Percentiles rank a stretch among this genome's conserved stretches.
Evolutionary conservation across 1,284 basidiomycete species (phyloP).

Genomic region (Austroboletus novae-zelandiae): DNA sequence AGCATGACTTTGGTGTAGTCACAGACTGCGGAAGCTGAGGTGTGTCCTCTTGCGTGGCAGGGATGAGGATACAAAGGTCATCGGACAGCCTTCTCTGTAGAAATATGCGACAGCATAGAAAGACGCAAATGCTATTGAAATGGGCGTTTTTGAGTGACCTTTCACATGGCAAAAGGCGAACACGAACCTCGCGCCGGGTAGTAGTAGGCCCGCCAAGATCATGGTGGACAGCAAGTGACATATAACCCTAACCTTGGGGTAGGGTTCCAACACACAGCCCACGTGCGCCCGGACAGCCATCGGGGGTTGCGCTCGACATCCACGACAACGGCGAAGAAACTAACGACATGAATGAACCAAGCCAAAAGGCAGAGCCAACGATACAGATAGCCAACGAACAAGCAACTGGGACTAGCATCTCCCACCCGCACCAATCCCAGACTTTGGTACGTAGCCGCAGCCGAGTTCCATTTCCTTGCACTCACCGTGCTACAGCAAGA

Average conservation of each 20-base stretch:
- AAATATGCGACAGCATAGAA: slow-evolving; percentile 54
- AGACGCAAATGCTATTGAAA: slow-evolving; percentile 41
- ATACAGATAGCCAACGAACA: slow-evolving; percentile 31
- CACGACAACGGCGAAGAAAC: slow-evolving; percentile 14
- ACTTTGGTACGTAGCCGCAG: slow-evolving; percentile 20
- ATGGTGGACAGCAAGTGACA: slow-evolving; percentile 8
- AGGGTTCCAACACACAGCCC: slow-evolving; percentile 23
- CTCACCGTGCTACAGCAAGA: slow-evolving; percentile 35
- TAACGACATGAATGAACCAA: slow-evolving; percentile 33
- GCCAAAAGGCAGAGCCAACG: slow-evolving; percentile 32
- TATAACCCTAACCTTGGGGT: slow-evolving; percentile 30
- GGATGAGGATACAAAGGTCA: slow-evolving; percentile 47
- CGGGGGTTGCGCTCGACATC: background rate
- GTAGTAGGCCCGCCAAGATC: slow-evolving; percentile 11
- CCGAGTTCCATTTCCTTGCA: background rate
- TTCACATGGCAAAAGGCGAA: background rate
- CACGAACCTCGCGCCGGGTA: slow-evolving; percentile 26
- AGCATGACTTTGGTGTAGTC: slow-evolving; percentile 30
- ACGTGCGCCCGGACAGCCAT: slow-evolving; percentile 14
- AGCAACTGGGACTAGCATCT: slow-evolving; percentile 29
- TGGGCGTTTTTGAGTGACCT: too few relatives aligned
- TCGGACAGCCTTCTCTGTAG: slow-evolving; percentile 54
- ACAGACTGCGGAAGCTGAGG: slow-evolving; percentile 40
- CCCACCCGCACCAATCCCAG: slow-evolving; percentile 20
- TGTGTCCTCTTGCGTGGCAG: slow-evolving; percentile 31